Base-by-base conservation (phyloP, 371 early-diverging fungal genomes). In the Blakeslea trispora region DNA sequence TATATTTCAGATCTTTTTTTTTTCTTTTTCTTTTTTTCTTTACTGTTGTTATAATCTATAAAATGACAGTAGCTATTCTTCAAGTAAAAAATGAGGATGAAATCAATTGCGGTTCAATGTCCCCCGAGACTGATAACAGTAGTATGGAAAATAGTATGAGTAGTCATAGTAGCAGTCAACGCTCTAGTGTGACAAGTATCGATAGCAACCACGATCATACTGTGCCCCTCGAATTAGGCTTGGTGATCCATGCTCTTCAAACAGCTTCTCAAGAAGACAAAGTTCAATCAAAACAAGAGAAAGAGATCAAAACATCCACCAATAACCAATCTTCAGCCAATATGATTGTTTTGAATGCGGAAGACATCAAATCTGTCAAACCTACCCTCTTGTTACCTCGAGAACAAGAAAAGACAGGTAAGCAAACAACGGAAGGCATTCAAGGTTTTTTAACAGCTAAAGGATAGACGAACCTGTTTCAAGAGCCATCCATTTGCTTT, bases 331-430 rank as follows among this genome's bases (percentile, higher is more conserved):
- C 22, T 13, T 32, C 17, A 11, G 64, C 59, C 14, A 64, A 64
- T 19, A 7, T 55, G 22, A 59, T 64, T 35, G 45, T 46, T 8
- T 28, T 64, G 15, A 37, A 50, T n/a, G 11, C 9, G 31, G 37
- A 59, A 4, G 55, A 55, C 46, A 14, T 46, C 17, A 65, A 60
- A 23, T 18, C 47, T 23, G 49, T 60, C 23, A 43, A 51, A 40
- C 66, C 74, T 24, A 81, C 81, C 32, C 71, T 67, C n/a, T 57
- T 81, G 7, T 55, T 64, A 13, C 76, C 82, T 1, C 51, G 65
- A n/a, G 81, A 83, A 58, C 84, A 83, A 44, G 82, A 77, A 49
- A 50, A 63, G 34, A 75, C 70, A 50, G 79, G 83, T 80, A 56
- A 45, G 11, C 9, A 19, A 13, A n/a, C n/a, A n/a, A n/a, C n/a